Evolutionary conservation across 1,139 yeast species (phyloP), one percentile per base, ranked within the genome.

Genomic region (Geotrichum reessii): DNA sequence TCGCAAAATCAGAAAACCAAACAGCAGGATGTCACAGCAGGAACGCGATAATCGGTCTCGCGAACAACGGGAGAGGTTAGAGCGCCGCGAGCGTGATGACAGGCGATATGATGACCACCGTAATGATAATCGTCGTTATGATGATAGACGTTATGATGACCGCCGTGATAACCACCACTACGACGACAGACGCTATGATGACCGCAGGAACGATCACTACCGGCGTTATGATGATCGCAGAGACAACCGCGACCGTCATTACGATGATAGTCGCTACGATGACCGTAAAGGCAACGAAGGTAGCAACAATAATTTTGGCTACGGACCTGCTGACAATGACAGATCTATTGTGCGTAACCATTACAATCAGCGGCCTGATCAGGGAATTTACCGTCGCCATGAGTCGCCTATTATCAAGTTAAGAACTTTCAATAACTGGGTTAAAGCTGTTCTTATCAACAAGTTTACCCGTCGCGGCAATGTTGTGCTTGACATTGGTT

Each of bases 381-480:
- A 93, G 1, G 83, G 85, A 63, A 74, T 76, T 42, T 82, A 81
- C 58, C 84, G 82, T 27, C 79, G 99, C 63, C 78, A 85, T 33
- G 78, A 82, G 48, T 90, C 97, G 0, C 95, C 95, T 6, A 93
- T 93, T 67, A 85, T 87, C 72, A 86, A 87, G 68, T 77, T 95
- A 62, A 78, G 97, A 62, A 87, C 87, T 65, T 95, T 91, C 78
- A 95, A 93, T 72, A 95, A 93, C 70, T 89, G 93, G 64, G 86
- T 93, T 68, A 93, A 93, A 71, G 87, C 89, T 67, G 87, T 91
- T 66, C 74, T 93, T n/a, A 82, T 93, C 58, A 86, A 87, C 57
- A 85, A 85, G 64, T 84, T 78, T 71, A 83, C 85, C 1, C 57
- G 60, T 8, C 67, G 56, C 25, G 76, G 76, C 8, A 76, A 78